A percentile compares a stretch with the other conserved stretches of the same genome.
Conservation (phyloP, 2,329 filamentous ascomycete genomes). For the Fusarium coicis region DNA sequence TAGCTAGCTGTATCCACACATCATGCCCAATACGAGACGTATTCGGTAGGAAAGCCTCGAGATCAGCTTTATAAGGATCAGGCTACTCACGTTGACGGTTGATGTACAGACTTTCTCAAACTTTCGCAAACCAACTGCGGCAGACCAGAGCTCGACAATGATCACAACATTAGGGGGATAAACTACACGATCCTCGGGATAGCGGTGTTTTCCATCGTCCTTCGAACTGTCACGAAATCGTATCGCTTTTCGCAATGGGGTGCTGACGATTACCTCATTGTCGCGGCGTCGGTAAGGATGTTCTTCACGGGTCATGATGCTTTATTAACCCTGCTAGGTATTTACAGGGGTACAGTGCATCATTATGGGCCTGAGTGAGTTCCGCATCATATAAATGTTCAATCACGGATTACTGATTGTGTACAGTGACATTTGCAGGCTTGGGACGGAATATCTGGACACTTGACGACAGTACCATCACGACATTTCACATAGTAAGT, state of each 20-base stretch:
- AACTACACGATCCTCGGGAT: neutral
- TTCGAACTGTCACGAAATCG: neutral
- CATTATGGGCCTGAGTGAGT: neutral
- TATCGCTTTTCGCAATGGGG: constrained; percentile 1
- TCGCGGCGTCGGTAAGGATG: neutral
- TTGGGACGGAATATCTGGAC: constrained; percentile 1
- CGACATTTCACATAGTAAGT: neutral
- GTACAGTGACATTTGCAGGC: neutral
- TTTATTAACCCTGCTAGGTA: fast-evolving
- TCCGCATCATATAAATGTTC: fast-evolving
- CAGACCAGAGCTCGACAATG: neutral
- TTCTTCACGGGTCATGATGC: fast-evolving
- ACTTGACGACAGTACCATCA: neutral
- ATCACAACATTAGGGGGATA: neutral
- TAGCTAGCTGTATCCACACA: neutral
- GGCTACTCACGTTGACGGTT: neutral
- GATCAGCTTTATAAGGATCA: fast-evolving
- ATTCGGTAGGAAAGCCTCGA: neutral
- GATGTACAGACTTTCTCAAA: neutral
- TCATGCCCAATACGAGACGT: neutral
- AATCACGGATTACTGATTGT: too few species aligned
- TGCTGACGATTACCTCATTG: neutral
- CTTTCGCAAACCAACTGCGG: neutral
- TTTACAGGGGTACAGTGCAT: neutral
- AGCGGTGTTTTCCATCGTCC: neutral